Conservation (phyloP, 768 basidiomycete species). For the Mrakia blollopis region DNA sequence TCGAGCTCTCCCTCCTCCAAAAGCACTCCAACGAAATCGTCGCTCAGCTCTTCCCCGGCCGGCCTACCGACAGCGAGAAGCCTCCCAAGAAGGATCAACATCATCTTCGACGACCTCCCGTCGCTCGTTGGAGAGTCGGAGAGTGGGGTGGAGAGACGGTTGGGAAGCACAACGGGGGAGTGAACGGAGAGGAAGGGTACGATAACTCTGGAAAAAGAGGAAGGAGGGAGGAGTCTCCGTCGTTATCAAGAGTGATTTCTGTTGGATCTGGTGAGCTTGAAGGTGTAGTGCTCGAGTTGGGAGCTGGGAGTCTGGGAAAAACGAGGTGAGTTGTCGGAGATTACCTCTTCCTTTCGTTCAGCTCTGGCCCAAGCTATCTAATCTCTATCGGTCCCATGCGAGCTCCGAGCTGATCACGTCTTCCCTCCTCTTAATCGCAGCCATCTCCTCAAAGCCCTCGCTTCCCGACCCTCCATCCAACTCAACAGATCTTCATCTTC, state of each 20-base stretch:
- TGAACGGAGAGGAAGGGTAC: conserved; percentile 46
- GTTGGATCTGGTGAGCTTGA: not conserved
- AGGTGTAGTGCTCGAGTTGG: conserved; percentile 30
- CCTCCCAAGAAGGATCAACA: conserved; percentile 22
- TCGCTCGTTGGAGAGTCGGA: conserved; percentile 36
- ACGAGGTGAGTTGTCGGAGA: conserved; percentile 12
- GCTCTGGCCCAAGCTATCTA: too few relatives aligned
- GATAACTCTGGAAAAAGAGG: conserved; percentile 25
- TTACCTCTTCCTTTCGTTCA: too few relatives aligned
- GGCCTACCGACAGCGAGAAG: conserved; percentile 29
- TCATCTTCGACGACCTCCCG: conserved; percentile 30
- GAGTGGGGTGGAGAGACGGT: conserved; percentile 45
- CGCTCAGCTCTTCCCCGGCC: conserved; percentile 4
- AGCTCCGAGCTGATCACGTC: conserved; percentile 12
- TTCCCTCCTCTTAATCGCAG: conserved; percentile 55
- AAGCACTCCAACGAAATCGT: conserved; percentile 69
- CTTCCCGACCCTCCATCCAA: conserved; percentile 40
- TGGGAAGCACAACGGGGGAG: conserved; percentile 50
- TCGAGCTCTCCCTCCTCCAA: conserved; percentile 81
- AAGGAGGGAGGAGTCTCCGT: not conserved
- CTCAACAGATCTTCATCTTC: conserved; percentile 39
- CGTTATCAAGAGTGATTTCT: not conserved
- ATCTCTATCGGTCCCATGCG: not conserved
- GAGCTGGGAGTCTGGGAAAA: conserved; percentile 30
- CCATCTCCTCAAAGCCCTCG: conserved; percentile 69